Evolutionary conservation across 2,329 filamentous ascomycete genomes (phyloP).

Genomic region (Ploettnerulaceae sp.): DNA sequence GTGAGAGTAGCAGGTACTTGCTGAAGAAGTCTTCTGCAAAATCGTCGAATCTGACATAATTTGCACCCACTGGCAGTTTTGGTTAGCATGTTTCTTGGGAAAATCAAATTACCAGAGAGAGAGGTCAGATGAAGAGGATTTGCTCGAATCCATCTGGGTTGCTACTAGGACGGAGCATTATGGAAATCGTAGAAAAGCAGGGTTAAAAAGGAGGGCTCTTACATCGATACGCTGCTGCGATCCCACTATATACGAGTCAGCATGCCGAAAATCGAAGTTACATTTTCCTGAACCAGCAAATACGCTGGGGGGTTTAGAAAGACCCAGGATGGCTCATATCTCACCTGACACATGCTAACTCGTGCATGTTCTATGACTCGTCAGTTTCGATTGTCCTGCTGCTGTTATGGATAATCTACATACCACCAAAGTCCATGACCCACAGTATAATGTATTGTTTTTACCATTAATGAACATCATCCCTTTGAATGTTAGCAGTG

Average conservation of each 20-base stretch:
- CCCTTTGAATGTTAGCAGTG: constrained; percentile 34
- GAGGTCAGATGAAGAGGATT: too few relatives aligned
- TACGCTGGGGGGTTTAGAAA: neutral
- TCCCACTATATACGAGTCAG: constrained; percentile 42
- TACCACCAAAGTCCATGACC: constrained; percentile 32
- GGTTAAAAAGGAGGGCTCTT: neutral
- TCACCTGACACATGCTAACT: constrained; percentile 56
- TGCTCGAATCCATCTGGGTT: too few relatives aligned
- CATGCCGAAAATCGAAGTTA: too few relatives aligned
- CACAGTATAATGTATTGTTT: constrained; percentile 45
- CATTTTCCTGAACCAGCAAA: neutral
- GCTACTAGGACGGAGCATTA: too few relatives aligned
- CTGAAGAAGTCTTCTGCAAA: constrained; percentile 44
- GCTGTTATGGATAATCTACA: too few relatives aligned
- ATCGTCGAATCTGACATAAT: constrained; percentile 57
- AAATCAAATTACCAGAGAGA: neutral
- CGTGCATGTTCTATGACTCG: constrained; percentile 54
- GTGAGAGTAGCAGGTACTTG: constrained; percentile 44
- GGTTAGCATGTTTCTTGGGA: neutral
- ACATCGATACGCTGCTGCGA: constrained; percentile 61
- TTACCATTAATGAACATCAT: constrained; percentile 68
- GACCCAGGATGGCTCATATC: neutral
- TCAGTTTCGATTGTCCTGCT: too few relatives aligned
- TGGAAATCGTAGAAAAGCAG: too few relatives aligned
- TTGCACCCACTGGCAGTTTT: constrained; percentile 49